Conservation (phyloP, 2,329 filamentous ascomycete genomes). For the Fusarium tupiense region DNA sequence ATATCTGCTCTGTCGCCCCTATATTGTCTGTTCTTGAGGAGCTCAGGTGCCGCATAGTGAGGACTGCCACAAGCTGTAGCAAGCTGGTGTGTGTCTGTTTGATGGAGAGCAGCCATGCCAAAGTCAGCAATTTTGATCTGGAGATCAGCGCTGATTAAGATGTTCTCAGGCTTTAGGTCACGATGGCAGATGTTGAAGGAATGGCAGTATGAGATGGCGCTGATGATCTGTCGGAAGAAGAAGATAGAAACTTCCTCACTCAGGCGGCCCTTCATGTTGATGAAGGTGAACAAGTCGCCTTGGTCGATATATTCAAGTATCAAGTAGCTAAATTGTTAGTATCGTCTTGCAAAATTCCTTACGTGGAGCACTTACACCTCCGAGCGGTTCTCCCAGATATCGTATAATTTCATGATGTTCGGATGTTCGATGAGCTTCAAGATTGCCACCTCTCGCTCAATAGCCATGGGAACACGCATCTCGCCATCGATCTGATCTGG, state of each 20-base stretch:
- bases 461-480: conserved; percentile 82
- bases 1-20: conserved; percentile 88
- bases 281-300: conserved; percentile 86
- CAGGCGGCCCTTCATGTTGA: conserved; percentile 77
- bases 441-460: conserved; percentile 95
- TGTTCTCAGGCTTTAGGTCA: conserved; percentile 97
- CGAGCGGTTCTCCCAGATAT: conserved; percentile 97
- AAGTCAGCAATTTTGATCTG: conserved; percentile 97
- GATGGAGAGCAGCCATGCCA: conserved; percentile 92
- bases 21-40: conserved; percentile 81
- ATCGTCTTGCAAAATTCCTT: neutral
- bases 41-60: conserved; percentile 94
- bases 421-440: conserved; percentile 96
- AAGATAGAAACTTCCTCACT: conserved; percentile 82
- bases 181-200: conserved; percentile 95
- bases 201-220: conserved; percentile 91
- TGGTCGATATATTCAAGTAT: conserved; percentile 90
- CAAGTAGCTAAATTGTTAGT: conserved; percentile 73
- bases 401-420: conserved; percentile 92
- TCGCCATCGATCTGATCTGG: conserved; percentile 67
- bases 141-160: conserved; percentile 79
- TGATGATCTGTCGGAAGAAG: conserved; percentile 93
- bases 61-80: conserved; percentile 95
- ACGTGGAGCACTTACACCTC: conserved; percentile 77
- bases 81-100: conserved; percentile 80